Evolutionary conservation across 1,284 basidiomycete genomes (phyloP).

Genomic region (Ustilago xerochloae): DNA sequence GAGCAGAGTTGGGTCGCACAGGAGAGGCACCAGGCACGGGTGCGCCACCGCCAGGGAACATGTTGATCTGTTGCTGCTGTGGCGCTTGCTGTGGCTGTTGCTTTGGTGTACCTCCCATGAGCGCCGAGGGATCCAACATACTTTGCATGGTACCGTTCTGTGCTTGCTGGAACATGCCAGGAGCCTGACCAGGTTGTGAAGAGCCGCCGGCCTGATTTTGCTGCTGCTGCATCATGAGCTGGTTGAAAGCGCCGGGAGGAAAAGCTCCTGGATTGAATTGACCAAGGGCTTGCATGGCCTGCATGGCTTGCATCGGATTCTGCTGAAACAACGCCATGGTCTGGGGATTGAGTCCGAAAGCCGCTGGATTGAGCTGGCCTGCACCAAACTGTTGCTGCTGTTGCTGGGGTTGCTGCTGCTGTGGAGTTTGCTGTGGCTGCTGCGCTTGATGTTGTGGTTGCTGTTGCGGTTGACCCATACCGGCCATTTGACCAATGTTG

Average conservation of each 20-base stretch:
- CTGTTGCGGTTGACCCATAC: slow-evolving; percentile 29
- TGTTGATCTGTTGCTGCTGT: slow-evolving; percentile 19
- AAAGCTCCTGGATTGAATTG: slow-evolving; percentile 42
- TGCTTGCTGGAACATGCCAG: slow-evolving; percentile 33
- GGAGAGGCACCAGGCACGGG: slow-evolving; percentile 27
- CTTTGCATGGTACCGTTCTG: slow-evolving; percentile 35
- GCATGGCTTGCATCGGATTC: slow-evolving; percentile 50
- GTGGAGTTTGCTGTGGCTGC: slow-evolving; percentile 17
- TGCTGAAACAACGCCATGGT: slow-evolving; percentile 43
- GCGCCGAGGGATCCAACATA: slow-evolving; percentile 33
- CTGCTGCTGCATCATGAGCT: slow-evolving; percentile 45
- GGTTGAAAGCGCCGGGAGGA: slow-evolving; percentile 35
- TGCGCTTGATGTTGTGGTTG: slow-evolving; percentile 23
- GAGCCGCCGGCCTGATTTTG: slow-evolving; percentile 23
- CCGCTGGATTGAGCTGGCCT: slow-evolving; percentile 33
- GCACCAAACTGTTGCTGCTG: slow-evolving; percentile 29
- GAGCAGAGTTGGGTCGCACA: slow-evolving; percentile 32
- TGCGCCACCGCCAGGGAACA: slow-evolving; percentile 29
- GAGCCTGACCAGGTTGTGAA: slow-evolving; percentile 20
- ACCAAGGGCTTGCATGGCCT: slow-evolving; percentile 47
- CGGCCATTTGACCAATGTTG: slow-evolving; percentile 40
- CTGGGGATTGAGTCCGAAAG: slow-evolving; percentile 42
- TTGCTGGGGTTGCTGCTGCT: slow-evolving; percentile 23
- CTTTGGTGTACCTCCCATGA: slow-evolving; percentile 34
- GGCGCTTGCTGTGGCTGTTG: slow-evolving; percentile 29